Conservation (phyloP, 768 basidiomycete species). For the Russula emetica region DNA sequence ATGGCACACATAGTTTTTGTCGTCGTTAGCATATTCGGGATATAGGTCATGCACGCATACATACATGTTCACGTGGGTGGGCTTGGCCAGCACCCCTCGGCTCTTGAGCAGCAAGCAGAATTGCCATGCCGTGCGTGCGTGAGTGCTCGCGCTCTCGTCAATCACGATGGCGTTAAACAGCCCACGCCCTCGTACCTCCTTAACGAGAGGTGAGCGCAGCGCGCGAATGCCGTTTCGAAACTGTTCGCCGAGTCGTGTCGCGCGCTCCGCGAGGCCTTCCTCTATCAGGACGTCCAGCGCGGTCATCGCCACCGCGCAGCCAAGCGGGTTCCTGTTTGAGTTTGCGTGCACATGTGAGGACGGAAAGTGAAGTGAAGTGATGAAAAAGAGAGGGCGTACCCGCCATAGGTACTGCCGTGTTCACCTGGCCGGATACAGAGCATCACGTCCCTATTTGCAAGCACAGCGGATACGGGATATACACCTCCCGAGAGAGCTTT, state of each 20-base stretch:
- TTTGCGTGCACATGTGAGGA: constrained; percentile 7
- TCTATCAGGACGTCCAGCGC: constrained; percentile 88
- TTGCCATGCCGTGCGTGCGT: constrained; percentile 90
- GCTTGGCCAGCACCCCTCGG: constrained; percentile 90
- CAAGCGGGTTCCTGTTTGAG: constrained; percentile 74
- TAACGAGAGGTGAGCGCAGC: constrained; percentile 66
- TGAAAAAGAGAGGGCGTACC: constrained; percentile 46
- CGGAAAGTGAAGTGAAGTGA: constrained; percentile 4
- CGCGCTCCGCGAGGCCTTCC: constrained; percentile 80
- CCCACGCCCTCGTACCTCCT: constrained; percentile 79
- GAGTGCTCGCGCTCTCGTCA: constrained; percentile 71
- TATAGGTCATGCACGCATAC: constrained; percentile 32
- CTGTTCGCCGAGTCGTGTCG: constrained; percentile 66
- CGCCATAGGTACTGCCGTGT: constrained; percentile 95
- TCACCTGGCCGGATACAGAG: constrained; percentile 91
- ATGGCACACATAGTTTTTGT: not conserved
- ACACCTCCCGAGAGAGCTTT: constrained; percentile 98
- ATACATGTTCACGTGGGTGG: constrained; percentile 91
- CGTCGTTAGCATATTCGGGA: not conserved
- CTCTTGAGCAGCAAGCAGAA: constrained; percentile 89
- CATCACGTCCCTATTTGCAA: constrained; percentile 90
- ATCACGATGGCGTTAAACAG: constrained; percentile 93
- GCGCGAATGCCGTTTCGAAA: constrained; percentile 66
- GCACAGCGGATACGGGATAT: constrained; percentile 94
- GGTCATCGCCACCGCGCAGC: constrained; percentile 92